These are phyloP conservation scores for Arachis hypogaea DNA, from an alignment of 306 rosid species.

Conservation along the genomic window DNA sequence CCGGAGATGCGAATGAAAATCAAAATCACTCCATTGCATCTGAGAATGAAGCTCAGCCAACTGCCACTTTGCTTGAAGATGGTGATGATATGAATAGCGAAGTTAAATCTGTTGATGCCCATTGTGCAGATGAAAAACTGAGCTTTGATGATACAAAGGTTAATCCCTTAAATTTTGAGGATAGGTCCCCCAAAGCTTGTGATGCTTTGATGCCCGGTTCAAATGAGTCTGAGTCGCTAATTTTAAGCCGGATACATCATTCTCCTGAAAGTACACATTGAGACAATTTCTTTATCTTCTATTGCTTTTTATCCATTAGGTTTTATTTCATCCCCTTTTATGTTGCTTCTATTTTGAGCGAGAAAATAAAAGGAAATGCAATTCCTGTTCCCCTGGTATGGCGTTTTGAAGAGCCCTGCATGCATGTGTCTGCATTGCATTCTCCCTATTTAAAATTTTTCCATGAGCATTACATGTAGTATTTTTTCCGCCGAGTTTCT, in stretches of 20 bases:
- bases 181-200: constrained; percentile 80
- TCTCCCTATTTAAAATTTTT: constrained; percentile 29
- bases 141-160: constrained; percentile 57
- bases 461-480: constrained; percentile 32
- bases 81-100: constrained; percentile 42
- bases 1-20: constrained; percentile 49
- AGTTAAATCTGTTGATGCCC: constrained; percentile 39
- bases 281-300: constrained; percentile 88
- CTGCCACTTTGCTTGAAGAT: constrained; percentile 31
- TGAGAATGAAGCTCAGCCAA: constrained; percentile 34
- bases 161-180: constrained; percentile 64
- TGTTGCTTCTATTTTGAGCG: constrained; percentile 54
- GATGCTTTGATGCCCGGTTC: constrained; percentile 89
- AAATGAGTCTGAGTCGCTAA: constrained; percentile 97
- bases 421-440: constrained; percentile 40
- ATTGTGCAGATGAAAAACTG: constrained; percentile 51
- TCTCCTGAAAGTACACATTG: constrained; percentile 99
- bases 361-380: constrained; percentile 54
- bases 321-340: constrained; percentile 44
- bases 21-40: constrained; percentile 33
- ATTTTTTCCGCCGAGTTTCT: constrained; percentile 4
- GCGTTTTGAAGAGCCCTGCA: constrained; percentile 24
- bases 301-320: constrained; percentile 56
- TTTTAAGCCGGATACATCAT: constrained; percentile 99
- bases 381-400: constrained; percentile 41